Conservation (phyloP, 1,284 basidiomycete genomes). For the Somion occarium region DNA sequence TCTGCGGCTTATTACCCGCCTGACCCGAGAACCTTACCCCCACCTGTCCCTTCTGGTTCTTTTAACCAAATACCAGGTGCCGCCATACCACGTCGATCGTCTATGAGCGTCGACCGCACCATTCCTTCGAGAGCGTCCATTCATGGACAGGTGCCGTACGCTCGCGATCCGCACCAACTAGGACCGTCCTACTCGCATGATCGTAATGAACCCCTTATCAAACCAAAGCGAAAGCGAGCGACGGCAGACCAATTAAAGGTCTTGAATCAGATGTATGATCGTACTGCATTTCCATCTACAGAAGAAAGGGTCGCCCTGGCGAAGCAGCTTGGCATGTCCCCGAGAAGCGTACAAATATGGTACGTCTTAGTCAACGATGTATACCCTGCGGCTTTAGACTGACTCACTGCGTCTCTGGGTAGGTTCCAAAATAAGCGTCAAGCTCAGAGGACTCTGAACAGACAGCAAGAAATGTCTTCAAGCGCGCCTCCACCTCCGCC, state of each 20-base stretch:
- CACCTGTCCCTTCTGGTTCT: constrained; percentile 29
- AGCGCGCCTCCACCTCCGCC: constrained; percentile 28
- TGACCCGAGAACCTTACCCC: constrained; percentile 25
- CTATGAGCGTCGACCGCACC: constrained; percentile 28
- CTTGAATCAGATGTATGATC: constrained; percentile 71
- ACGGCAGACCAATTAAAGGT: constrained; percentile 74
- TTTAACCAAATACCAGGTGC: constrained; percentile 22
- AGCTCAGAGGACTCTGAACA: constrained; percentile 70
- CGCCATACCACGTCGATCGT: constrained; percentile 19
- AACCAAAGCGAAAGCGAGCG: constrained; percentile 83
- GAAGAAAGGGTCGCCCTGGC: constrained; percentile 77
- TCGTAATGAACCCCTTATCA: constrained; percentile 58
- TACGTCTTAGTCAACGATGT: constrained; percentile 31
- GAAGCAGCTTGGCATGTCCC: constrained; percentile 73
- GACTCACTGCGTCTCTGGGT: background rate
- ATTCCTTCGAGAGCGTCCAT: constrained; percentile 21
- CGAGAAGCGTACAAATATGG: constrained; percentile 84
- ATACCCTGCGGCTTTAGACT: constrained; percentile 10
- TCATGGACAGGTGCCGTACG: constrained; percentile 37
- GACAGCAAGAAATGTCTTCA: constrained; percentile 40
- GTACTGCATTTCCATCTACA: constrained; percentile 81
- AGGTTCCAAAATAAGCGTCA: constrained; percentile 87
- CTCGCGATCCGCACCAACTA: constrained; percentile 29
- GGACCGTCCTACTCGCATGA: constrained; percentile 37
- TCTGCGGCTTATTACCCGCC: constrained; percentile 20